Conservation (phyloP, 257 asterid species). For the Solanum sitiens region DNA sequence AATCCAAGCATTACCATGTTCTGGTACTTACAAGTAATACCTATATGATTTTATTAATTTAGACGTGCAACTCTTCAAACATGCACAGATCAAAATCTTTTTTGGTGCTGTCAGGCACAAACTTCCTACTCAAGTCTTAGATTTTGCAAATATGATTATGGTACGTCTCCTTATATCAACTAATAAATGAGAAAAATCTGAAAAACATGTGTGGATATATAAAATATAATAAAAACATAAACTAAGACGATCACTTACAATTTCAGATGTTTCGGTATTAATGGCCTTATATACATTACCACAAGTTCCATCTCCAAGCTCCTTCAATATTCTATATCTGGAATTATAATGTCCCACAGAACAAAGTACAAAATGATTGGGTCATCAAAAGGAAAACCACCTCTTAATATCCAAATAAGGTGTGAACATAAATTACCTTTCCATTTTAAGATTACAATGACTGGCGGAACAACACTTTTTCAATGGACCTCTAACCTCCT, state of each 20-base stretch:
- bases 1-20: background rate
- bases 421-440: slow-evolving; percentile 36
- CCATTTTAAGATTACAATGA: slow-evolving; percentile 48
- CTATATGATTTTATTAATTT: background rate
- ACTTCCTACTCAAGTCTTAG: background rate
- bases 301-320: slow-evolving; percentile 91
- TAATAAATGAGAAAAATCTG: background rate
- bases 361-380: background rate
- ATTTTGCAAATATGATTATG: background rate
- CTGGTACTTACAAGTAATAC: background rate
- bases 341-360: slow-evolving; percentile 2
- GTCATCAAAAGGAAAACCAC: slow-evolving; percentile 5
- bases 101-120: background rate
- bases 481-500: slow-evolving; percentile 58
- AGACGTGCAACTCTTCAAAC: background rate
- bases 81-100: background rate
- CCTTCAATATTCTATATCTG: slow-evolving; percentile 75
- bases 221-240: background rate
- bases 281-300: slow-evolving; percentile 90
- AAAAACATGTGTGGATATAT: background rate
- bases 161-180: background rate
- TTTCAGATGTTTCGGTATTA: slow-evolving; percentile 65
- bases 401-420: background rate
- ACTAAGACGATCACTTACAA: slow-evolving; percentile 33
- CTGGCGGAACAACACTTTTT: slow-evolving; percentile 8